These are phyloP conservation scores for Lathyrus aphaca DNA, from an alignment of 306 rosid genomes.

Conservation along the genomic window DNA sequence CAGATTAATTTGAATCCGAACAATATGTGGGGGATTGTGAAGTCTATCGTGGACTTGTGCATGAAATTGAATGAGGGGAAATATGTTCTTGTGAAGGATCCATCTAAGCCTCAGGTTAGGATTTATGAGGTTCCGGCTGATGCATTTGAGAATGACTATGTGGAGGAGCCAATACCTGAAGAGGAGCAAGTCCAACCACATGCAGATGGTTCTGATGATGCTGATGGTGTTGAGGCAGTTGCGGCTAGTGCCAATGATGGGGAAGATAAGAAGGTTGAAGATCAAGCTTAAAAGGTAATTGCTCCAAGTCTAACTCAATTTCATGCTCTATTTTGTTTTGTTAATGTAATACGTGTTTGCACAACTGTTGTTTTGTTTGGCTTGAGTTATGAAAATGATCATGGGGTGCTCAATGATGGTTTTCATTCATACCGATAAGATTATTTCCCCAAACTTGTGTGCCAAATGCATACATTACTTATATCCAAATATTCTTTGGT, in stretches of 20 bases:
- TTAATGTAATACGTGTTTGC: background rate
- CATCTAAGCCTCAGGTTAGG: slow-evolving; percentile 91
- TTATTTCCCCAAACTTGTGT: background rate
- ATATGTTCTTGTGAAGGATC: slow-evolving; percentile 91
- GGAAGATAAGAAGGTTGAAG: slow-evolving; percentile 53
- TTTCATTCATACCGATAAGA: background rate
- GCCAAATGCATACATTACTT: background rate
- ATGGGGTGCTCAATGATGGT: background rate
- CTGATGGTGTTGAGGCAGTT: slow-evolving; percentile 53
- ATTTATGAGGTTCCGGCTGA: slow-evolving; percentile 88
- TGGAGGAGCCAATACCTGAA: slow-evolving; percentile 94
- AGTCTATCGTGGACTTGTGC: slow-evolving; percentile 91
- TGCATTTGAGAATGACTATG: slow-evolving; percentile 94
- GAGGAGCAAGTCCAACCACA: slow-evolving; percentile 95
- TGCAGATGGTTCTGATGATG: background rate
- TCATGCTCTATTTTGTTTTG: slow-evolving; percentile 15
- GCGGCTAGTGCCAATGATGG: slow-evolving; percentile 50
- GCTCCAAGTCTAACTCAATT: background rate
- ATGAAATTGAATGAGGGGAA: slow-evolving; percentile 94
- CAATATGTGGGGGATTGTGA: slow-evolving; percentile 97
- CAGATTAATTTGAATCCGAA: slow-evolving; percentile 78
- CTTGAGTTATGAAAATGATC: background rate
- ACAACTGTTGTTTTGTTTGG: slow-evolving; percentile 1
- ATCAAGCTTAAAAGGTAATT: slow-evolving; percentile 52
- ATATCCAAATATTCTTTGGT: background rate